phyloP scores from a whole-genome alignment of 2,329 filamentous ascomycete genomes.

The Claviceps sp. region DNA sequence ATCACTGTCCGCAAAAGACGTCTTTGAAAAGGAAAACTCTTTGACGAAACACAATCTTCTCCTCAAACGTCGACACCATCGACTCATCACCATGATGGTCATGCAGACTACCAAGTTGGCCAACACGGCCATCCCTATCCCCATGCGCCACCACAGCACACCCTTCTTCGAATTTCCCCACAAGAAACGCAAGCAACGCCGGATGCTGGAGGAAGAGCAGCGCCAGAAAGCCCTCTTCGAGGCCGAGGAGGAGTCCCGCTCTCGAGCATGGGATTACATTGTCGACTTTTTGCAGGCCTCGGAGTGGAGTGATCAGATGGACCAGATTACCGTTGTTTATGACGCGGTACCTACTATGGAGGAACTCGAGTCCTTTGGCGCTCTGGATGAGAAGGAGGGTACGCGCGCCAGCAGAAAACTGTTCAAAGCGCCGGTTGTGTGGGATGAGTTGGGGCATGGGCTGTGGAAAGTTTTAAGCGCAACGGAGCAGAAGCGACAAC shows the following conservation, averaged over 20 bases:
- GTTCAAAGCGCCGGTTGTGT: conserved; percentile 25
- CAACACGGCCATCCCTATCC: conserved; percentile 3
- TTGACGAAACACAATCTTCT: not conserved
- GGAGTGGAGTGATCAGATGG: conserved; percentile 17
- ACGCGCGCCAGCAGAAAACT: conserved; percentile 22
- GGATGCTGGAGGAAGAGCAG: conserved; percentile 9
- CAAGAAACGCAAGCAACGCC: conserved; percentile 11
- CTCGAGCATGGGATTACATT: conserved; percentile 20
- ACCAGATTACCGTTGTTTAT: conserved; percentile 21
- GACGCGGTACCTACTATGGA: conserved; percentile 21
- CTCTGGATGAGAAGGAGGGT: conserved; percentile 20
- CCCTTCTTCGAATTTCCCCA: conserved; percentile 13
- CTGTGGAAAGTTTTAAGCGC: conserved; percentile 18
- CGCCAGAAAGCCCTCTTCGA: conserved; percentile 14
- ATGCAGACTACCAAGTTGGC: conserved; percentile 5
- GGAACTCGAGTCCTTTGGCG: conserved; percentile 20
- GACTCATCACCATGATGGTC: conserved; percentile 1
- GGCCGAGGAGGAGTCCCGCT: conserved; percentile 17
- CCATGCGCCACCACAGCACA: conserved; percentile 5
- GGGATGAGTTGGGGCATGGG: conserved; percentile 23
- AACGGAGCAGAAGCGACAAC: not conserved
- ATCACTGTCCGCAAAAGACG: too few species aligned
- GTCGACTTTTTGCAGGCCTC: conserved; percentile 17
- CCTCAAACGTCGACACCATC: not conserved
- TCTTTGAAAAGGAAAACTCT: not conserved